These are phyloP conservation scores for Penicillium lividum DNA, from an alignment of 495 filamentous ascomycete genomes.

Conservation along the genomic window DNA sequence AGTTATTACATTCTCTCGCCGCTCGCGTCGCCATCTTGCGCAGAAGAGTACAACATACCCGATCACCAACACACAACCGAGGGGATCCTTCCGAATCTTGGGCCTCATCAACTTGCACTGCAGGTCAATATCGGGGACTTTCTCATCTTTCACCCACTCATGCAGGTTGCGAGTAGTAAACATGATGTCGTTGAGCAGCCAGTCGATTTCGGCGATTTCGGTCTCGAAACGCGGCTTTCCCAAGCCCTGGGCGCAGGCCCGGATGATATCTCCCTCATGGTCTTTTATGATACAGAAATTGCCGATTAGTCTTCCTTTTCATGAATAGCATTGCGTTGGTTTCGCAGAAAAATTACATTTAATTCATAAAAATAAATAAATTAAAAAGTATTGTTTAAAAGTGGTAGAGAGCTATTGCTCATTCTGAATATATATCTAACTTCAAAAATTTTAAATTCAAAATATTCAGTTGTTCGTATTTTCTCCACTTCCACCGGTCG, in stretches of 20 bases:
- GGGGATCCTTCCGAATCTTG: slow-evolving; percentile 82
- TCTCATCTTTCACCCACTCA: slow-evolving; percentile 81
- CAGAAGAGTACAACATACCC: slow-evolving; percentile 51
- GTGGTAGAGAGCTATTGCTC: no score
- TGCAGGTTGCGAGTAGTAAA: slow-evolving; percentile 73
- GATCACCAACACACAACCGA: slow-evolving; percentile 82
- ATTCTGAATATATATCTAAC: no score
- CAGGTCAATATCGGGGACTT: slow-evolving; percentile 65
- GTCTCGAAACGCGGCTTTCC: slow-evolving; percentile 72
- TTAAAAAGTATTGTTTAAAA: no score
- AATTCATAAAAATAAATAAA: no score
- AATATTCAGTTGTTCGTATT: no score
- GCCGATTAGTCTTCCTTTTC: slow-evolving; percentile 6
- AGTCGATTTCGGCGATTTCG: slow-evolving; percentile 67
- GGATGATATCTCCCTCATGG: slow-evolving; percentile 64
- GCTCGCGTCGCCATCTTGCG: neutral
- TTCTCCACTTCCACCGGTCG: no score
- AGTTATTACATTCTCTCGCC: slow-evolving; percentile 9
- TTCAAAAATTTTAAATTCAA: no score
- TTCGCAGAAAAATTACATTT: no score
- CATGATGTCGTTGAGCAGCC: slow-evolving; percentile 76
- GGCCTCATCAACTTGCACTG: slow-evolving; percentile 67
- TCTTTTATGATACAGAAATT: slow-evolving; percentile 60
- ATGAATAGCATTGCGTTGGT: no score
- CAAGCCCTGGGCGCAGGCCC: slow-evolving; percentile 73